Conservation (phyloP, 495 filamentous ascomycete genomes). For the Podospora comata region DNA sequence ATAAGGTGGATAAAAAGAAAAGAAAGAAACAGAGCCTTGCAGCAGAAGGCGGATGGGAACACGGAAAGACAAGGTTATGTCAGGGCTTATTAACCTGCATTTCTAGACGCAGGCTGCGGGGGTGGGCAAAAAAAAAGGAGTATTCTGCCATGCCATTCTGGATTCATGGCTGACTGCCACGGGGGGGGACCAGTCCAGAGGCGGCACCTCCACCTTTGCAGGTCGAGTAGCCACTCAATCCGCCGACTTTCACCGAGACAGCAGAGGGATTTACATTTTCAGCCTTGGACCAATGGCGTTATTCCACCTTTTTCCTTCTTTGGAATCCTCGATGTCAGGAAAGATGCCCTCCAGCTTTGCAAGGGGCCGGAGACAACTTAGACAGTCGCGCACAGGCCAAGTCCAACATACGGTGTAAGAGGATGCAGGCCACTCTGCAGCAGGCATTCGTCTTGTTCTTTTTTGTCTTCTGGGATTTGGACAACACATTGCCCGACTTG, state of each 20-base stretch:
- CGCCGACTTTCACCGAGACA: conserved; percentile 8
- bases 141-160: not conserved
- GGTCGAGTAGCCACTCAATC: not conserved
- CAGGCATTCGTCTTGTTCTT: not conserved
- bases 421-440: not conserved
- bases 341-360: not conserved
- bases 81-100: conserved; percentile 16
- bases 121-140: not conserved
- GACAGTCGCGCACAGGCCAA: conserved; percentile 16
- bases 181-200: not conserved
- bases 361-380: not conserved
- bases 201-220: not conserved
- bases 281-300: conserved; percentile 14
- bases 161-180: conserved; percentile 8
- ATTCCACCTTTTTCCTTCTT: conserved; percentile 4
- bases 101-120: conserved; percentile 12
- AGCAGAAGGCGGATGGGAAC: conserved; percentile 5
- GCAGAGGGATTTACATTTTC: not conserved
- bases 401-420: conserved; percentile 14
- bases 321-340: not conserved
- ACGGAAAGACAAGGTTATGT: not conserved
- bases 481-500: conserved; percentile 48
- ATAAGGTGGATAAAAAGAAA: not conserved
- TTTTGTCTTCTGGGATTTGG: conserved; percentile 21
- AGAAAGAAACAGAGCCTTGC: conserved; percentile 4